These are phyloP conservation scores for Tulasnella calospora DNA, from an alignment of 768 basidiomycete genomes.

Conservation along the genomic window DNA sequence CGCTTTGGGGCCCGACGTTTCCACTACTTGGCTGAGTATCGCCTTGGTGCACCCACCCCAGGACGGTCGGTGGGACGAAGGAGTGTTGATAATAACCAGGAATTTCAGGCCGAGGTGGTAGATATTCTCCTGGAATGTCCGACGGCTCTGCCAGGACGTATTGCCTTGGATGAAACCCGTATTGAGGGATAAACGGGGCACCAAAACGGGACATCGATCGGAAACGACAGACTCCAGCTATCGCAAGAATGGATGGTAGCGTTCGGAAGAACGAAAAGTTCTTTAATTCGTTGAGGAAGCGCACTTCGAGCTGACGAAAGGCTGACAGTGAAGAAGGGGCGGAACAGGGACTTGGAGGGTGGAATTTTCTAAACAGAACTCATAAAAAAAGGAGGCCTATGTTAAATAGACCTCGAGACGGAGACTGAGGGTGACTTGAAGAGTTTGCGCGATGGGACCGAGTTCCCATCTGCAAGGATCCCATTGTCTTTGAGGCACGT, in stretches of 20 bases:
- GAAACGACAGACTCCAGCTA: too few species aligned
- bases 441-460: background rate
- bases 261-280: background rate
- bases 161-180: background rate
- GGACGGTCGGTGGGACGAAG: background rate
- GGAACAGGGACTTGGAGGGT: too few species aligned
- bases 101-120: background rate
- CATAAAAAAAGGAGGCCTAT: background rate
- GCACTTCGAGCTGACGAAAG: too few species aligned
- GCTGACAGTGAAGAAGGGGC: too few species aligned
- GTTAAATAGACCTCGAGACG: background rate
- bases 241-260: too few species aligned
- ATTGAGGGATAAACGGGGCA: background rate
- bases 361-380: too few species aligned
- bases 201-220: background rate
- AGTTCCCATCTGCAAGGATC: too few species aligned
- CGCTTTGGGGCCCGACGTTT: too few species aligned
- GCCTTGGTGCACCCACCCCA: background rate
- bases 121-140: background rate
- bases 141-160: background rate
- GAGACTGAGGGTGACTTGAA: background rate
- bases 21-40: background rate
- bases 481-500: background rate
- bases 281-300: background rate
- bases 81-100: background rate